Base-by-base conservation (phyloP, 768 basidiomycete genomes). In the Kwoniella bestiolae region DNA sequence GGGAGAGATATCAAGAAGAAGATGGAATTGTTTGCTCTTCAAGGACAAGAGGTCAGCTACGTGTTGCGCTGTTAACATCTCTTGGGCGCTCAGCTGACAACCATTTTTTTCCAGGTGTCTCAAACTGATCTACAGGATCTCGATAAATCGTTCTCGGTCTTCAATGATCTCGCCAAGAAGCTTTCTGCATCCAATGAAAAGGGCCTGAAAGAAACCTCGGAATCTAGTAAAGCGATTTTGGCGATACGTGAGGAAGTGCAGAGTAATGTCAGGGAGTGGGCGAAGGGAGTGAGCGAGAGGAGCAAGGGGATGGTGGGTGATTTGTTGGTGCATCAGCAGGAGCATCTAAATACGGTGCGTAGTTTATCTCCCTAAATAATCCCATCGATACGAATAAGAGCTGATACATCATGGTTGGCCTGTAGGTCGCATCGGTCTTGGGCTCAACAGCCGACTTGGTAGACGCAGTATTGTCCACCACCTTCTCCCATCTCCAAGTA, bases 391-490 rank as follows among this genome's bases (percentile, higher is more conserved):
- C 25, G 11, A 26, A 28, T 25, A 50, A 50, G 35, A 38, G 16
- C 35, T 58, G 50, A 67, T 46, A 7, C 12, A 23, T 41, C 32
- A 23, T 53, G 9, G 32, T 44, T n/a, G 31, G 9, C 35, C 16
- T 38, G 5, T 56, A 81, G 80, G 76, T 78, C 35, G 71, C 62
- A 5, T 72, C 73, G 1, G 86, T 87, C 0, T 79, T 92, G 55
- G 84, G 84, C 59, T 81, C 85, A 0, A 85, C 91, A 60, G 84
- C 85, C 5, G 83, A 85, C 14, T 80, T 91, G 23, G 79, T 91
- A 18, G 88, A 91, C 60, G 81, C 82, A 12, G 83, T 90, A 35
- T 82, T 89, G 16, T 83, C 82, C 28, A 88, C 89, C 59, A 85
- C 87, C 0, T 82, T 86, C 11, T 82, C 84, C 3, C 88, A 89